Percentiles rank a stretch among this genome's conserved stretches.
Conservation (phyloP, 345 rosid species). For the Anacardium occidentale region DNA sequence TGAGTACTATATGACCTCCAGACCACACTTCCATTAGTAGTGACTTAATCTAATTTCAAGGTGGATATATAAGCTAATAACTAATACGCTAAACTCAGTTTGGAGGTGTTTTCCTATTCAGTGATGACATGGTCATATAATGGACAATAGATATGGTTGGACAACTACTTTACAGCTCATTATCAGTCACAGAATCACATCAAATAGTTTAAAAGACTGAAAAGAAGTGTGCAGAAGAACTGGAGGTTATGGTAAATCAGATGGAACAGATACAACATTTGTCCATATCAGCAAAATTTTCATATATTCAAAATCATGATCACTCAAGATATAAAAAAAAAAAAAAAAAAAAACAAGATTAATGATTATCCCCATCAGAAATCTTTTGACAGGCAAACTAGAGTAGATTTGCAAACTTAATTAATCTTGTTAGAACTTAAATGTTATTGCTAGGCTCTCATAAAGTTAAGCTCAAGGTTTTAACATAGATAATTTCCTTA, state of each 20-base stretch:
- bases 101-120: neutral
- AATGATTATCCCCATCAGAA: neutral
- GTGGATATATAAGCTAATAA: neutral
- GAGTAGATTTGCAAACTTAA: neutral
- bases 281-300: neutral
- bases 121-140: neutral
- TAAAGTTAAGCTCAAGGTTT: no score
- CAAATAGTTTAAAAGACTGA: neutral
- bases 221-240: neutral
- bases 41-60: neutral
- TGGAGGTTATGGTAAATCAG: neutral
- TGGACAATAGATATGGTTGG: neutral
- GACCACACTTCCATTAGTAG: neutral
- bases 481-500: no score
- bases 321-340: constrained; percentile 1
- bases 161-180: neutral
- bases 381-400: neutral
- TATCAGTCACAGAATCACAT: neutral
- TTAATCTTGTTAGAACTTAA: no score
- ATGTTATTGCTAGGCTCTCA: no score
- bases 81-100: neutral
- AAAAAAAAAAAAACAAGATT: constrained; percentile 9
- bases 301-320: neutral
- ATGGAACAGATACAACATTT: constrained; percentile 4
- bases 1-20: neutral